These are phyloP conservation scores for Penicillium sp. DNA, from an alignment of 2,329 filamentous ascomycete species.

Conservation along the genomic window DNA sequence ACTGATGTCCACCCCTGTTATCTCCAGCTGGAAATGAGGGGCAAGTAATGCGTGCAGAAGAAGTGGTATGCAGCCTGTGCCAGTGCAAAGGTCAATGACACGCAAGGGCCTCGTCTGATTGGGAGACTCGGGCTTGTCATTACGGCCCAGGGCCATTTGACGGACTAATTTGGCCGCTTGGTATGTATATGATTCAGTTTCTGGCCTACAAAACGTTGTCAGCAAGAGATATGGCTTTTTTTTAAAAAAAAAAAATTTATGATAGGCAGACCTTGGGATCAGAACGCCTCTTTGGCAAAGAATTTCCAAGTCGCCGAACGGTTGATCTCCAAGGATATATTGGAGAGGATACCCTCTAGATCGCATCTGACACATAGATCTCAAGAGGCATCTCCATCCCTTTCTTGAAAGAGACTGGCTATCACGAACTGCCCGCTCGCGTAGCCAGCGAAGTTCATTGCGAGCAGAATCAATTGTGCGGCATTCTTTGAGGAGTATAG, in stretches of 20 bases:
- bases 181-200: constrained; percentile 69
- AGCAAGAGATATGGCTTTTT: neutral
- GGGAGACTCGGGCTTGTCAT: neutral
- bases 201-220: constrained; percentile 46
- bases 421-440: constrained; percentile 36
- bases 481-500: constrained; percentile 46
- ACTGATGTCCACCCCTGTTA: constrained; percentile 76
- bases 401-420: constrained; percentile 1
- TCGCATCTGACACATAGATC: constrained; percentile 43
- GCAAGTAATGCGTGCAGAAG: constrained; percentile 65
- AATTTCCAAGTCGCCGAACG: constrained; percentile 81
- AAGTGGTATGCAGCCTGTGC: constrained; percentile 85
- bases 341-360: constrained; percentile 75
- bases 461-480: constrained; percentile 45
- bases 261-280: constrained; percentile 65
- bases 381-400: constrained; percentile 35
- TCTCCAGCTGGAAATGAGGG: constrained; percentile 45
- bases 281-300: constrained; percentile 74
- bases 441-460: constrained; percentile 51
- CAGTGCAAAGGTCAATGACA: constrained; percentile 84
- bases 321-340: constrained; percentile 84
- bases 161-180: constrained; percentile 54
- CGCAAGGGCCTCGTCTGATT: constrained; percentile 45
- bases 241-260: neutral
- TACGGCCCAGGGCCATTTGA: constrained; percentile 10